A percentile compares a stretch with the other conserved stretches of the same genome.
phyloP scores from a whole-genome alignment of 192 early-diverging fungal genomes.

The Podila epicladia region DNA sequence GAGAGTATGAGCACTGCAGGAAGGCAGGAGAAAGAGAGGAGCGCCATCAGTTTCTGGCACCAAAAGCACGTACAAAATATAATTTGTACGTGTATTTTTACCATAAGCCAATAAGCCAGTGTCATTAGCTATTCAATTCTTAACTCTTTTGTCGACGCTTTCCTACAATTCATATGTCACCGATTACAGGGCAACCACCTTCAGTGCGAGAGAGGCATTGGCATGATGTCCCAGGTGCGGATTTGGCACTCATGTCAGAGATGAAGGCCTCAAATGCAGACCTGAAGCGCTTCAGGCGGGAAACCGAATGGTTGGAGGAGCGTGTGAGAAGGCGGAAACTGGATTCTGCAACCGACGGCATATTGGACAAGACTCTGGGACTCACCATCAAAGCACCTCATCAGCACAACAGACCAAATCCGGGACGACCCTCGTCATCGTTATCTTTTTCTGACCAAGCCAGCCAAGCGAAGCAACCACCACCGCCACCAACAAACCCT shows the following conservation, averaged over 20 bases:
- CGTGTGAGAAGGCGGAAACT: constrained; percentile 16
- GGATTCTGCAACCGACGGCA: constrained; percentile 7
- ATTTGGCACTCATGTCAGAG: constrained; percentile 37
- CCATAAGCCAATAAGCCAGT: too few relatives aligned
- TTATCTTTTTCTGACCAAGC: not conserved
- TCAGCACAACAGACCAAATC: too few relatives aligned
- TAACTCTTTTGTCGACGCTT: too few relatives aligned
- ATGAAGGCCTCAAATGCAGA: constrained; percentile 40
- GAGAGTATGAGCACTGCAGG: too few relatives aligned
- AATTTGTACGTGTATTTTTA: too few relatives aligned
- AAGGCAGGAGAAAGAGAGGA: too few relatives aligned
- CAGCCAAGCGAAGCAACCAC: not conserved
- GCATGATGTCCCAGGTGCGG: constrained; percentile 34
- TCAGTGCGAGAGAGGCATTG: not conserved
- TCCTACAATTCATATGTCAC: not conserved
- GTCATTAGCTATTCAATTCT: too few relatives aligned
- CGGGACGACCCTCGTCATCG: not conserved
- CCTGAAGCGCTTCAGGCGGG: constrained; percentile 37
- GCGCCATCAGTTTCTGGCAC: too few relatives aligned
- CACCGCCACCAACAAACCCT: not conserved
- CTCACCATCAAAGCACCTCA: constrained; percentile 17
- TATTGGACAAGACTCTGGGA: constrained; percentile 35
- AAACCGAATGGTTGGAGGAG: constrained; percentile 35
- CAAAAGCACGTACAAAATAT: too few relatives aligned
- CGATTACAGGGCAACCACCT: not conserved